These are phyloP conservation scores for Neonectria magnoliae DNA, from an alignment of 2,329 filamentous ascomycete genomes.

Conservation along the genomic window DNA sequence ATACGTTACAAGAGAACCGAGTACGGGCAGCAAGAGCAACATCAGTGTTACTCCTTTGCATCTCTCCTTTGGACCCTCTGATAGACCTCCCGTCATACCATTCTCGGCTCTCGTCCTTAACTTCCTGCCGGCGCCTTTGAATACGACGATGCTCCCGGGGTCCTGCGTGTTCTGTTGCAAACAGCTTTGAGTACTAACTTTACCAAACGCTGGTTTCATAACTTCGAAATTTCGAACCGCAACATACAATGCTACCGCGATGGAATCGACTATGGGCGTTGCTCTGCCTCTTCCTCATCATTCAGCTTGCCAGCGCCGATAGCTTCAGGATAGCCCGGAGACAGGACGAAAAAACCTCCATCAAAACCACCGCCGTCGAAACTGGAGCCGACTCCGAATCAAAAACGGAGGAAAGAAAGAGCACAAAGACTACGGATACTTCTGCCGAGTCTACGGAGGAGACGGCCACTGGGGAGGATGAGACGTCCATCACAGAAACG, in stretches of 20 bases:
- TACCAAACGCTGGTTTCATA: constrained; percentile 7
- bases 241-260: constrained; percentile 47
- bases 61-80: not conserved
- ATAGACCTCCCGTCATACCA: constrained; percentile 5
- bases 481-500: constrained; percentile 24
- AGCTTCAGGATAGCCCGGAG: constrained; percentile 46
- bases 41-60: constrained; percentile 26
- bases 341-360: constrained; percentile 43
- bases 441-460: constrained; percentile 22
- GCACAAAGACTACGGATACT: constrained; percentile 26
- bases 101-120: constrained; percentile 12
- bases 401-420: constrained; percentile 21
- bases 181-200: constrained; percentile 30
- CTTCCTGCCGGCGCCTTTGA: constrained; percentile 7
- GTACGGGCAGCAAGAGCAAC: constrained; percentile 13
- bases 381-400: constrained; percentile 16
- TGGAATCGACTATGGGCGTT: constrained; percentile 50
- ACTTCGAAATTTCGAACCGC: constrained; percentile 8
- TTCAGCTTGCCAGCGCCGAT: constrained; percentile 51
- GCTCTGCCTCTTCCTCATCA: constrained; percentile 51
- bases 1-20: constrained; percentile 15
- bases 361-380: constrained; percentile 27
- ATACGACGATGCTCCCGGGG: constrained; percentile 34
- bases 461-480: constrained; percentile 2
- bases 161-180: constrained; percentile 24